phyloP scores from a whole-genome alignment of 768 basidiomycete species.

The Leucogyrophana mollusca region DNA sequence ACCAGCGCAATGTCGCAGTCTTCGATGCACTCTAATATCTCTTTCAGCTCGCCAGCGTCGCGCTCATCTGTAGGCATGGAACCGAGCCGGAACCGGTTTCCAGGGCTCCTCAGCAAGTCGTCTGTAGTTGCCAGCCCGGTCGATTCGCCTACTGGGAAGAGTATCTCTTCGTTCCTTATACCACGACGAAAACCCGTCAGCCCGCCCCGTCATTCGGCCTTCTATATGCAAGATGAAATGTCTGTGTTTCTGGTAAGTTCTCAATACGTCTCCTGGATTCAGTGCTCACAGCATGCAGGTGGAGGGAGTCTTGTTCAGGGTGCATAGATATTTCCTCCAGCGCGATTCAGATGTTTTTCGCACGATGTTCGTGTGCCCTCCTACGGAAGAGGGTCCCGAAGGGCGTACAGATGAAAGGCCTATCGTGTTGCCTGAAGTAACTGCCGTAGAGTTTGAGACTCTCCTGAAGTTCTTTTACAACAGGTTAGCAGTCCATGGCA shows the following conservation, averaged over 20 bases:
- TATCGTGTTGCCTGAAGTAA: constrained; percentile 32
- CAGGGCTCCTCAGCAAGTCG: constrained; percentile 1
- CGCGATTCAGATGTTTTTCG: constrained; percentile 38
- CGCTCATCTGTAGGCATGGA: neutral
- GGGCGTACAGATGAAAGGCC: constrained; percentile 32
- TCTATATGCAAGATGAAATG: constrained; percentile 20
- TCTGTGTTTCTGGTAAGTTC: constrained; percentile 16
- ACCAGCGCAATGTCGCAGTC: constrained; percentile 3
- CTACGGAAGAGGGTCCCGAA: constrained; percentile 20
- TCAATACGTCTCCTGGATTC: neutral
- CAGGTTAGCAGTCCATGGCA: constrained; percentile 24
- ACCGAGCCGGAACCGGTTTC: neutral
- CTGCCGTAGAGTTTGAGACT: constrained; percentile 33
- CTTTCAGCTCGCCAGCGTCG: constrained; percentile 1
- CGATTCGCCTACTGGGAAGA: constrained; percentile 1
- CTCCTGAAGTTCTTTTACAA: constrained; percentile 40
- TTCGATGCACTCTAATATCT: constrained; percentile 2
- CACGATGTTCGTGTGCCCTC: constrained; percentile 34
- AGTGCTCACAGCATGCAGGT: constrained; percentile 24
- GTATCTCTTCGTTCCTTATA: constrained; percentile 6
- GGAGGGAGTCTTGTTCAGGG: constrained; percentile 35
- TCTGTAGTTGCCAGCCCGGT: constrained; percentile 3
- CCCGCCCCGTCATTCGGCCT: constrained; percentile 11
- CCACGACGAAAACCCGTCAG: neutral
- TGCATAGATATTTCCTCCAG: constrained; percentile 39